phyloP scores from a whole-genome alignment of 441 rosid species.

The Pelargonium australe region DNA sequence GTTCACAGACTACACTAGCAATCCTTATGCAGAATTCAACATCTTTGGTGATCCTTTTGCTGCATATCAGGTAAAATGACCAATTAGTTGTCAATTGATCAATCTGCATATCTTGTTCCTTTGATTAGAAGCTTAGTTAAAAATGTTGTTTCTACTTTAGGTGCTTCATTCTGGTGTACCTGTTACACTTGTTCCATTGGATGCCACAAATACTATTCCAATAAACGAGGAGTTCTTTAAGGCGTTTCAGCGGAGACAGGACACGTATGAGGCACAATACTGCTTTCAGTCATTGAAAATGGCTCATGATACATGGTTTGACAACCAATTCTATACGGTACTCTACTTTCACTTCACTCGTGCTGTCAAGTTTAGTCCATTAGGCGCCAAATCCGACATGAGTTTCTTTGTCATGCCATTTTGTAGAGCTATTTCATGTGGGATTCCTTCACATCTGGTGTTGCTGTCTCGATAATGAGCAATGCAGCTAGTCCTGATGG shows the following conservation, averaged over 20 bases:
- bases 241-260: slow-evolving; percentile 48
- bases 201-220: slow-evolving; percentile 87
- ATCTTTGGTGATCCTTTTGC: slow-evolving; percentile 81
- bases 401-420: neutral
- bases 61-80: slow-evolving; percentile 56
- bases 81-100: too few relatives aligned
- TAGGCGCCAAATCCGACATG: neutral
- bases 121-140: too few relatives aligned
- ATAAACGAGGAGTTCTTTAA: slow-evolving; percentile 43
- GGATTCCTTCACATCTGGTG: slow-evolving; percentile 77
- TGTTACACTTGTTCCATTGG: slow-evolving; percentile 70
- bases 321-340: slow-evolving; percentile 45
- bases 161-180: slow-evolving; percentile 87
- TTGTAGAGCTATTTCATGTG: slow-evolving; percentile 80
- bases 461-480: slow-evolving; percentile 63
- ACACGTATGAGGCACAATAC: slow-evolving; percentile 74
- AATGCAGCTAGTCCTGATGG: slow-evolving; percentile 29
- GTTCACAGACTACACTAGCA: slow-evolving; percentile 50
- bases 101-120: too few relatives aligned
- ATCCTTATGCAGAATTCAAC: slow-evolving; percentile 89
- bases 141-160: slow-evolving; percentile 25
- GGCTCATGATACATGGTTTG: slow-evolving; percentile 62
- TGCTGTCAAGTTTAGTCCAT: slow-evolving; percentile 14
- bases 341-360: too few relatives aligned
- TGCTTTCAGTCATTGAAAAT: slow-evolving; percentile 64